phyloP scores from a whole-genome alignment of 306 rosid genomes.

The Quercus suber region DNA sequence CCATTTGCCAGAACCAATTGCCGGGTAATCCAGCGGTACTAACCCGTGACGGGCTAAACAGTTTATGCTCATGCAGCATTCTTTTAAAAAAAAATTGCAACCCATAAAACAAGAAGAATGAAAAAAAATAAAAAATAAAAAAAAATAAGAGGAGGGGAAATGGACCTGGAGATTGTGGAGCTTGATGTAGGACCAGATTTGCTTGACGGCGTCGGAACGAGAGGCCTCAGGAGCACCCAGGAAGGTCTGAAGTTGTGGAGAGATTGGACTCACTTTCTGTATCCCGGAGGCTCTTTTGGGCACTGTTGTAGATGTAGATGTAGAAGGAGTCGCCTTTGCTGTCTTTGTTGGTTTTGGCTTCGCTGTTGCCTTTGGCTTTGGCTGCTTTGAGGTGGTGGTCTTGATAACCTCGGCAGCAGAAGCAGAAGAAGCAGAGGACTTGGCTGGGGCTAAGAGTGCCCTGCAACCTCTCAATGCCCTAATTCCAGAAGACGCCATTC shows the following conservation, averaged over 20 bases:
- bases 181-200: constrained; percentile 50
- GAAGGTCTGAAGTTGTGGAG: constrained; percentile 34
- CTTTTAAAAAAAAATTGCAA: not conserved
- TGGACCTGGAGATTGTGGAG: constrained; percentile 41
- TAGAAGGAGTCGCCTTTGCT: not conserved
- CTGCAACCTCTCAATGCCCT: constrained; percentile 36
- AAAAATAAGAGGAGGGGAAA: too few relatives aligned
- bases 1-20: too few relatives aligned
- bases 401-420: not conserved
- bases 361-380: constrained; percentile 15
- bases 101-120: not conserved
- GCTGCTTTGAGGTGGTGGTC: constrained; percentile 3
- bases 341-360: not conserved
- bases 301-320: not conserved
- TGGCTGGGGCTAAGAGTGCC: constrained; percentile 27
- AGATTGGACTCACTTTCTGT: constrained; percentile 27
- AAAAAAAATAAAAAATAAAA: not conserved
- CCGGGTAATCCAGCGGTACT: too few relatives aligned
- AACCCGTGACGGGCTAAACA: too few relatives aligned
- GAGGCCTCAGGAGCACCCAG: constrained; percentile 37
- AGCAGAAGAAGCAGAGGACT: constrained; percentile 17
- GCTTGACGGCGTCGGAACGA: constrained; percentile 43
- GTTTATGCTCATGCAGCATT: too few relatives aligned
- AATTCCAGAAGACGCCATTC: not conserved
- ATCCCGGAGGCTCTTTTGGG: constrained; percentile 22